These are phyloP conservation scores for Hortiboletus campestris DNA, from an alignment of 768 basidiomycete genomes.

Conservation along the genomic window DNA sequence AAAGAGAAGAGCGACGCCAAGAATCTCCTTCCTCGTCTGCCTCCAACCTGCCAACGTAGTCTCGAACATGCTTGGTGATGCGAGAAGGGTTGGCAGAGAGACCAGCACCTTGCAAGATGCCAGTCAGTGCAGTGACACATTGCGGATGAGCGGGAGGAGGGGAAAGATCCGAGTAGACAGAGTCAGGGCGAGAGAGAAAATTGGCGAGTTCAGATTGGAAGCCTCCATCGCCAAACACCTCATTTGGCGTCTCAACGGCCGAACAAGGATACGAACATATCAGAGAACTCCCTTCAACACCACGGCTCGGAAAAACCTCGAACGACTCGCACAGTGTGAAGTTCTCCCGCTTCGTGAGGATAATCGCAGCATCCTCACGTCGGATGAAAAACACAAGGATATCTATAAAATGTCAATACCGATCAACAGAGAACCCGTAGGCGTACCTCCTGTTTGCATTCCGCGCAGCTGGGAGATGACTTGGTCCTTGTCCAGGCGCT, in stretches of 20 bases:
- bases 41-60: conserved; percentile 13
- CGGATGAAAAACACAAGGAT: conserved; percentile 36
- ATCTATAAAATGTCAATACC: conserved; percentile 23
- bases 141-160: too few relatives aligned
- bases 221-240: background rate
- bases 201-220: background rate
- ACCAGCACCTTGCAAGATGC: too few relatives aligned
- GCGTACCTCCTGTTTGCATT: background rate
- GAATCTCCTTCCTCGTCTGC: too few relatives aligned
- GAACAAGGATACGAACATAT: conserved; percentile 38
- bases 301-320: conserved; percentile 35
- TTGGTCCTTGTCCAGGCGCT: background rate
- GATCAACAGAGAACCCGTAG: background rate
- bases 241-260: conserved; percentile 31
- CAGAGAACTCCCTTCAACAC: background rate
- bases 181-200: too few relatives aligned
- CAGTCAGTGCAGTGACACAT: too few relatives aligned
- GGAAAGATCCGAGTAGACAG: too few relatives aligned
- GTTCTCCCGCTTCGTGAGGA: conserved; percentile 28
- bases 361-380: conserved; percentile 11
- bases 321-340: conserved; percentile 40
- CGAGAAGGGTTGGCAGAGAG: conserved; percentile 2
- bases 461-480: background rate
- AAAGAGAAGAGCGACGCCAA: conserved; percentile 32
- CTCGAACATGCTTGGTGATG: conserved; percentile 27